These are phyloP conservation scores for Madurella mycetomatis DNA, from an alignment of 2,329 filamentous ascomycete species.

Conservation along the genomic window DNA sequence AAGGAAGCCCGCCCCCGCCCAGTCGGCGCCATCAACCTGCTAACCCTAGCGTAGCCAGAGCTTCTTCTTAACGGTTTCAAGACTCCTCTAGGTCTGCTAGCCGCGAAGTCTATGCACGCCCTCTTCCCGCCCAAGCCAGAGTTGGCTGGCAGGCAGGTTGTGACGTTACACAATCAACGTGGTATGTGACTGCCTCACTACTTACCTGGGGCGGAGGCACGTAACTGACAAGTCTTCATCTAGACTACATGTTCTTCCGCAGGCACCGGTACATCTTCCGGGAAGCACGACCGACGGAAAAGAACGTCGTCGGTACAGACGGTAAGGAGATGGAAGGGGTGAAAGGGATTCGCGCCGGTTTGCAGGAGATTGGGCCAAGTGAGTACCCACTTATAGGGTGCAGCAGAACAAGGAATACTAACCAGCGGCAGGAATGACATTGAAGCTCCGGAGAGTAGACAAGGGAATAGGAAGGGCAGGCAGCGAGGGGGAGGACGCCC, in stretches of 20 bases:
- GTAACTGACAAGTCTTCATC: neutral
- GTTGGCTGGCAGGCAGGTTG: constrained; percentile 78
- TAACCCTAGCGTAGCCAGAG: constrained; percentile 24
- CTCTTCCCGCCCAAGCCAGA: constrained; percentile 80
- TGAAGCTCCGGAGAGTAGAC: constrained; percentile 88
- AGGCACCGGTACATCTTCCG: constrained; percentile 90
- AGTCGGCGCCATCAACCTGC: constrained; percentile 59
- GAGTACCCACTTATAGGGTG: neutral
- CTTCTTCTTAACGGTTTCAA: constrained; percentile 86
- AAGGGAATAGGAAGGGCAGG: constrained; percentile 73
- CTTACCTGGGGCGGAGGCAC: neutral
- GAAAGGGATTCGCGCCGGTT: constrained; percentile 76
- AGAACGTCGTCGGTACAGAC: constrained; percentile 75
- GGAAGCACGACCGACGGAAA: constrained; percentile 81
- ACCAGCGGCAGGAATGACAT: constrained; percentile 41
- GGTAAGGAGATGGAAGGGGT: constrained; percentile 81
- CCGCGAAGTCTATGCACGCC: constrained; percentile 76
- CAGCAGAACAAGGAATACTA: constrained; percentile 26
- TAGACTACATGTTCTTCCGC: constrained; percentile 88
- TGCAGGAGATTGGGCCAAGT: constrained; percentile 81
- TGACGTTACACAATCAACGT: constrained; percentile 90
- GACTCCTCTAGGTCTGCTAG: constrained; percentile 83
- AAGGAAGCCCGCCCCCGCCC: constrained; percentile 63
- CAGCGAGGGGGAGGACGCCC: constrained; percentile 65
- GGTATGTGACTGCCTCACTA: constrained; percentile 7